Evolutionary conservation across 805 yeast species (phyloP), one percentile per base, ranked within the genome.

Genomic region (Ogataea wickerhamii): DNA sequence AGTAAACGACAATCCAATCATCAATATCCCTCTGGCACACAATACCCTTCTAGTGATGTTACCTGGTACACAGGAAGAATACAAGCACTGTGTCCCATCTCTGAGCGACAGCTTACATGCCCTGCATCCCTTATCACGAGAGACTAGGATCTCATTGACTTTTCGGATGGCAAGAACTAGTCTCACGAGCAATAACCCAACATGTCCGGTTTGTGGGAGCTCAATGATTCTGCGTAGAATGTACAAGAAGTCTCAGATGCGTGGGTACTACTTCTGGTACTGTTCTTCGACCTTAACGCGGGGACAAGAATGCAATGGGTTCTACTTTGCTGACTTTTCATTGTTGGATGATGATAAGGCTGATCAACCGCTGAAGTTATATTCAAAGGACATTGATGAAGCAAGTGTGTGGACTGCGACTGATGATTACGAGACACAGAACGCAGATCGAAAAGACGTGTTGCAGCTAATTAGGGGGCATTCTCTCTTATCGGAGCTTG

Each of bases 41-140:
- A 85, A 85, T 51, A 70, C 85, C 6, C 55, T 85, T 26, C 50
- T 84, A 2, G 59, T 85, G 2, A 84, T 85, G 94, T 78, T 80
- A 42, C 82, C 87, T 1, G 87, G 87, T 0, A 79, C 85, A 44
- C 95, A 85, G 54, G 95, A 85, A 46, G 76, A 74, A 35, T 85
- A 62, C 54, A 82, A 78, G 50, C 95, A 86, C 51, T 65, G 78
- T 41, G 76, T 85, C 0, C 74, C 74, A 4, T 65, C 78, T 1
- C 58, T 69, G 28, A 54, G 59, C 5, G 61, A 61, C 40, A 57
- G 77, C 3, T 63, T 67, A 13, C 46, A 61, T 0, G 34, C 41
- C 4, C 11, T 7, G 10, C 81, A 81, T 45, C 70, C 73, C 0
- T 57, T 70, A 0, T 54, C 79, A 1, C 82, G 80, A 0, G 47